These are phyloP conservation scores for Solioccasus polychromus DNA, from an alignment of 768 basidiomycete genomes.

Conservation along the genomic window DNA sequence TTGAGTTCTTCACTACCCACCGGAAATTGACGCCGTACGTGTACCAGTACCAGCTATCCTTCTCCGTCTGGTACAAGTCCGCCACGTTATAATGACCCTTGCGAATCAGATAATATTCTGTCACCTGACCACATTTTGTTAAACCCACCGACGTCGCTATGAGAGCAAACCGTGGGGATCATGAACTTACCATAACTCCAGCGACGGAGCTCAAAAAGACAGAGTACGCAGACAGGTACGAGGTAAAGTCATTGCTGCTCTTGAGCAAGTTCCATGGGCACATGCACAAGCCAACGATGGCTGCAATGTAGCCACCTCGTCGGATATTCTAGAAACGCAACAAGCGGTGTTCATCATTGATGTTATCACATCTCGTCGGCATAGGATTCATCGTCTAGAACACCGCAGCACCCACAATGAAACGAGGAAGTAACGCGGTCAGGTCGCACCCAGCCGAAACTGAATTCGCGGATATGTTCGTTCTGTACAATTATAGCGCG, in stretches of 20 bases:
- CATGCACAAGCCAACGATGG: constrained; percentile 71
- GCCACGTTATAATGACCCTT: constrained; percentile 67
- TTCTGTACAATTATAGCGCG: constrained; percentile 40
- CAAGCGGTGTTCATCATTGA: not conserved
- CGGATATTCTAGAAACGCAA: constrained; percentile 60
- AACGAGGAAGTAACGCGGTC: constrained; percentile 74
- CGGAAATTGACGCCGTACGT: constrained; percentile 71
- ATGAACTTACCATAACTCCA: constrained; percentile 63
- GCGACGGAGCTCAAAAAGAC: constrained; percentile 81
- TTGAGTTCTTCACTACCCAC: constrained; percentile 27
- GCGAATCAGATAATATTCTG: constrained; percentile 75
- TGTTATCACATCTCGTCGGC: not conserved
- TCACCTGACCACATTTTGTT: constrained; percentile 43
- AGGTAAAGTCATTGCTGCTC: constrained; percentile 71
- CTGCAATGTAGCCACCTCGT: constrained; percentile 81
- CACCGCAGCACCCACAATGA: constrained; percentile 47
- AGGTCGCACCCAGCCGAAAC: constrained; percentile 82
- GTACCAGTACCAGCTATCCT: constrained; percentile 73
- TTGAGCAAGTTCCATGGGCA: constrained; percentile 76
- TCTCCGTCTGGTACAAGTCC: constrained; percentile 61
- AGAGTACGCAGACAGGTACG: constrained; percentile 79
- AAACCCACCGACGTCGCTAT: not conserved
- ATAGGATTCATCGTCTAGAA: constrained; percentile 1
- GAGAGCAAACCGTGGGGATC: not conserved
- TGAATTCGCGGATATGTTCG: constrained; percentile 81